Evolutionary conservation across 192 early-diverging fungal genomes (phyloP), one percentile per base, ranked within the genome.

Genomic region (Linnemannia schmuckeri): DNA sequence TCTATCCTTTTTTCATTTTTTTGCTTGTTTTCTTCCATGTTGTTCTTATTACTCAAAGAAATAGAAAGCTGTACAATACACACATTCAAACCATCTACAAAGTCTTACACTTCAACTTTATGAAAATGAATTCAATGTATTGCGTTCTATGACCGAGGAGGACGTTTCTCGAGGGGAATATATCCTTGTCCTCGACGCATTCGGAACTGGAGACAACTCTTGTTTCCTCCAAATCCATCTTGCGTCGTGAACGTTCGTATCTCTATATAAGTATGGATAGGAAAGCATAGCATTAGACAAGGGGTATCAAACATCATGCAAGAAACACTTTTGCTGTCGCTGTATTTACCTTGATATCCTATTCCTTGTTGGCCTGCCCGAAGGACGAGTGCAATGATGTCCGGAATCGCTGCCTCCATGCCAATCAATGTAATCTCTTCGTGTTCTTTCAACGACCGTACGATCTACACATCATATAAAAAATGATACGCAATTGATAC

Each of bases 121-220:
- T 22, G 49, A 52, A 17, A 52, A 52, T 18, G 49, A 52, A 52
- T 49, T 27, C n/a, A 33, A 35, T 47, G 52, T 49, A 46, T n/a
- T 8, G 46, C 3, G n/a, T 9, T 70, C 37, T 85, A 79, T 37
- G 72, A 79, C 12, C 77, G 54, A 35, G 72, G 74, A 44, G 84
- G 84, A 6, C 84, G 79, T 42, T 86, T 86, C 69, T 81, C 84
- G 1, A 86, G 57, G 3, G 79, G 46, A 24, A 77, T 86, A 30
- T 86, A 86, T 33, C 84, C 84, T 74, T 86, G 79, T 8, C 75
- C 79, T 75, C 79, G 47, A 2, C 55, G 63, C 78, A 86, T 86
- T 70, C 84, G 52, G 42, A 86, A 86, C 75, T 86, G 84, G 18
- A 86, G 78, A 77, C 84, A 86, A 44, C 84, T 86, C 84, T 86